These are phyloP conservation scores for Plantago elongata DNA, from an alignment of 257 asterid genomes.

Conservation along the genomic window DNA sequence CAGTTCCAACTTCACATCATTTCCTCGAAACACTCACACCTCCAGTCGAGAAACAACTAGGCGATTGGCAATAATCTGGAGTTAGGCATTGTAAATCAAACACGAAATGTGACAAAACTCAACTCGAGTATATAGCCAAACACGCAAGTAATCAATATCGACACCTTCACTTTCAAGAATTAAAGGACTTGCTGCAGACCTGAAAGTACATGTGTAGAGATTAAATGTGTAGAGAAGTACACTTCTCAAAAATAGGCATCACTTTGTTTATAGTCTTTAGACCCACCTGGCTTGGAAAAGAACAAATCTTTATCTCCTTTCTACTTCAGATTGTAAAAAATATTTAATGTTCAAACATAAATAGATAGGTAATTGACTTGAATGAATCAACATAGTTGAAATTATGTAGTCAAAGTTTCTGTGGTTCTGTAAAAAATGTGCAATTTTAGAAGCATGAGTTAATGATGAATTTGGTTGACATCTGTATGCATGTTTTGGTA, in stretches of 20 bases:
- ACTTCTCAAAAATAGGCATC: conserved; percentile 21
- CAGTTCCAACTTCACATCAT: background rate
- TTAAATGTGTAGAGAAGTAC: conserved; percentile 35
- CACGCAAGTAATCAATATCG: conserved; percentile 15
- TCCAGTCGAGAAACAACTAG: background rate
- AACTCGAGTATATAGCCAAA: background rate
- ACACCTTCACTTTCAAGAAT: conserved; percentile 28
- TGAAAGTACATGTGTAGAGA: conserved; percentile 20
- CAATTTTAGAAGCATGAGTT: conserved; percentile 2
- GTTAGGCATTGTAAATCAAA: no score
- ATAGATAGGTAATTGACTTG: conserved; percentile 15
- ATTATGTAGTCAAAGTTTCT: conserved; percentile 17
- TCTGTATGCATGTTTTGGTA: conserved; percentile 12
- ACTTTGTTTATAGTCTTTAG: conserved; percentile 5
- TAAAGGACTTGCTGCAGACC: conserved; percentile 14
- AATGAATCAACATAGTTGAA: conserved; percentile 18
- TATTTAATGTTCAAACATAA: conserved; percentile 15
- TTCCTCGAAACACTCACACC: conserved; percentile 16
- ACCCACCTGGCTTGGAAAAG: conserved; percentile 9
- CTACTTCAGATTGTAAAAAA: conserved; percentile 17
- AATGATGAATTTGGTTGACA: background rate
- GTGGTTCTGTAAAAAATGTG: conserved; percentile 1
- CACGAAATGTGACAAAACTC: no score
- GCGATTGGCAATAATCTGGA: no score
- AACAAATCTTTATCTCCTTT: conserved; percentile 15